A percentile compares a stretch with the other conserved stretches of the same genome.
Evolutionary conservation across 495 filamentous ascomycete species (phyloP).

Genomic region (Daldinia decipiens): DNA sequence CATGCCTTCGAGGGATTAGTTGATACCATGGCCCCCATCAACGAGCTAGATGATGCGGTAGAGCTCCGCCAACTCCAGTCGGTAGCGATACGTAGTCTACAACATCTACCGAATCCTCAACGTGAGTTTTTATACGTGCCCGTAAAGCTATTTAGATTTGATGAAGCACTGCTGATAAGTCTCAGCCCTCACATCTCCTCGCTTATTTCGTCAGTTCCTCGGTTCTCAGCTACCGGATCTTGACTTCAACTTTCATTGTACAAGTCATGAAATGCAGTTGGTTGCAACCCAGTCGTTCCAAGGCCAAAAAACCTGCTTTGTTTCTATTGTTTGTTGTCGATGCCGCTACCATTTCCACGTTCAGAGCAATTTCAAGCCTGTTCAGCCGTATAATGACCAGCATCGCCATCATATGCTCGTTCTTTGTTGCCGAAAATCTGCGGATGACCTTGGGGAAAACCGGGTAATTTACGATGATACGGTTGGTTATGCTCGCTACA

Average conservation of each 20-base stretch:
- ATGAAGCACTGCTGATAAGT: conserved; percentile 10
- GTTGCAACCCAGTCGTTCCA: conserved; percentile 36
- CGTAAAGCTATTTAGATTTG: background rate
- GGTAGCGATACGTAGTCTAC: conserved; percentile 8
- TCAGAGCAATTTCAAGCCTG: conserved; percentile 16
- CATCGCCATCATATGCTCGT: conserved; percentile 47
- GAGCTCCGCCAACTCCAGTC: conserved; percentile 25
- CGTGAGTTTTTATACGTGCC: conserved; percentile 17
- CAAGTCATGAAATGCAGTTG: conserved; percentile 43
- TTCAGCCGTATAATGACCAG: conserved; percentile 5
- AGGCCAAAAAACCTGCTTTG: conserved; percentile 3
- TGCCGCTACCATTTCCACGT: conserved; percentile 45
- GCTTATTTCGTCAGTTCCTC: conserved; percentile 40
- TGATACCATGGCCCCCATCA: conserved; percentile 16
- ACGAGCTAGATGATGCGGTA: conserved; percentile 12
- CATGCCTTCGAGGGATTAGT: background rate
- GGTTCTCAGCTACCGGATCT: conserved; percentile 28
- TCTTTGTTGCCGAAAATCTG: conserved; percentile 13
- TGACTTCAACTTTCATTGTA: conserved; percentile 7
- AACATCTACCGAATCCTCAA: conserved; percentile 2
- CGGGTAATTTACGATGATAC: conserved; percentile 21
- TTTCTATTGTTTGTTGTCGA: conserved; percentile 38
- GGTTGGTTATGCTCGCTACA: conserved; percentile 53
- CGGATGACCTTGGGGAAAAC: background rate
- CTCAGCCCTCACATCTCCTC: conserved; percentile 40